Conservation (phyloP, 2,329 filamentous ascomycete species). For the Talaromyces albobiverticillius region DNA sequence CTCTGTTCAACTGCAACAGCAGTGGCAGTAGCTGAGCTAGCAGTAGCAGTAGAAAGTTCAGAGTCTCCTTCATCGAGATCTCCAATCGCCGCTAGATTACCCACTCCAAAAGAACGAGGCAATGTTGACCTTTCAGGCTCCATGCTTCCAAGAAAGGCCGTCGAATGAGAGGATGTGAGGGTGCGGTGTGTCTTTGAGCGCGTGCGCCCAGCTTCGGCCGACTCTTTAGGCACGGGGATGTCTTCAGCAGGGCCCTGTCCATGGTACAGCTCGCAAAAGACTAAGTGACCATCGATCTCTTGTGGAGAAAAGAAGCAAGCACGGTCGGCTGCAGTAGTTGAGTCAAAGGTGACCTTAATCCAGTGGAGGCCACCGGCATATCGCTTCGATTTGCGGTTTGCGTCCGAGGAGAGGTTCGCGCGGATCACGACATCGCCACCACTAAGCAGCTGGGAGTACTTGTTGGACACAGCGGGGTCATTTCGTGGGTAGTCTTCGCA, state of each 20-base stretch:
- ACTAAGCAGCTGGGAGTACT: slow-evolving; percentile 70
- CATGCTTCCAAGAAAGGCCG: slow-evolving; percentile 31
- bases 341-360: slow-evolving; percentile 85
- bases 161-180: slow-evolving; percentile 34
- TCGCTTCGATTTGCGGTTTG: slow-evolving; percentile 74
- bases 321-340: slow-evolving; percentile 65
- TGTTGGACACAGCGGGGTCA: slow-evolving; percentile 66
- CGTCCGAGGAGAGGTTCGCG: slow-evolving; percentile 65
- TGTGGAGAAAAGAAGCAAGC: slow-evolving; percentile 70
- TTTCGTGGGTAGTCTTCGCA: slow-evolving; percentile 91
- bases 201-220: slow-evolving; percentile 23
- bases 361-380: slow-evolving; percentile 85
- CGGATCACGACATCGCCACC: slow-evolving; percentile 69
- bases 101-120: slow-evolving; percentile 39
- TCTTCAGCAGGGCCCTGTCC: slow-evolving; percentile 64
- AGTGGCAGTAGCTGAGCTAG: slow-evolving; percentile 41
- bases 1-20: slow-evolving; percentile 19
- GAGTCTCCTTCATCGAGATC: slow-evolving; percentile 34
- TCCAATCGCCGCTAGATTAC: slow-evolving; percentile 29
- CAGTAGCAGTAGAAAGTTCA: slow-evolving; percentile 37
- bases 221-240: slow-evolving; percentile 57
- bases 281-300: slow-evolving; percentile 65
- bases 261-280: slow-evolving; percentile 69
- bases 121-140: slow-evolving; percentile 35
- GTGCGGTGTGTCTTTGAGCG: slow-evolving; percentile 31